Evolutionary conservation across 805 yeast genomes (phyloP), one percentile per base, ranked within the genome.

Genomic region (Pichia heedii): DNA sequence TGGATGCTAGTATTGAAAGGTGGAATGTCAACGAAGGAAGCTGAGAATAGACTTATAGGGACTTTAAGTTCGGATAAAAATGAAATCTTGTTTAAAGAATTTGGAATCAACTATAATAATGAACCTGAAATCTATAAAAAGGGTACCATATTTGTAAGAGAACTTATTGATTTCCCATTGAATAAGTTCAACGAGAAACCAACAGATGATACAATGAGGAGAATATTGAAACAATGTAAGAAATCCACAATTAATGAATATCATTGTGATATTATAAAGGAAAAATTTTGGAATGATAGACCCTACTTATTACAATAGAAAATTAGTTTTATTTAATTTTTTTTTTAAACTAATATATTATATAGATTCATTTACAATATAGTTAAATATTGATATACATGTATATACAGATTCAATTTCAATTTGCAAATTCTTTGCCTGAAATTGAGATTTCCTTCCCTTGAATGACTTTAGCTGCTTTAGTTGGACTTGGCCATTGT

Each of bases 81-180:
- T 57, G 98, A 93, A 58, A 79, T 93, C 2, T 60, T 93, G 47
- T 93, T 84, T 56, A 64, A 71, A 20, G 74, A 79, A 47, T 84
- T 89, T 61, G 84, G 84, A 0, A 79, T 90, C 36, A 93, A 93
- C 57, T 93, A 93, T 63, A 93, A 93, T 58, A 77, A 85, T 50
- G 97, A 90, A 62, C 84, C 84, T 0, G 96, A 84, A 43, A 80
- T 88, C 49, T 93, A 66, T 65, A 84, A 82, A 50, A 93, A 90
- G 65, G 98, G 98, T 2, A 77, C 89, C 0, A 62, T 76, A 2
- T 59, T 76, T 16, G 66, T 79, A 4, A 66, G 89, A 53, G 80
- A 77, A 42, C 53, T 57, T 16, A 27, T 37, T 4, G 53, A 51
- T 33, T 39, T 42, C 27, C 36, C 41, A 27, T 13, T 42, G 13